phyloP scores from a whole-genome alignment of 352 stramenopile species.

The Phytophthora pinifolia region DNA sequence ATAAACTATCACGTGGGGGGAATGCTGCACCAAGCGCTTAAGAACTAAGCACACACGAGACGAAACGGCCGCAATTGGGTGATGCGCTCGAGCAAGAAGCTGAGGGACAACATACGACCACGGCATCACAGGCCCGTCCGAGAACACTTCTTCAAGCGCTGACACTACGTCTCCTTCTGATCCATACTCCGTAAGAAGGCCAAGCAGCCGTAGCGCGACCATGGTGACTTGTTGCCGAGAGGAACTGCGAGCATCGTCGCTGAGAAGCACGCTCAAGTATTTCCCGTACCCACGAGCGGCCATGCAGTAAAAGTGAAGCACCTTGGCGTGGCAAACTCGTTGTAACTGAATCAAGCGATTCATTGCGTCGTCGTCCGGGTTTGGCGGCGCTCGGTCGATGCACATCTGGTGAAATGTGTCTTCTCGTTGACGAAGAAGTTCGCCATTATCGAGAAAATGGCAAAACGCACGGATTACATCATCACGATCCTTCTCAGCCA shows the following conservation, averaged over 20 bases:
- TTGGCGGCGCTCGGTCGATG: slow-evolving; percentile 11
- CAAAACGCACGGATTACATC: slow-evolving; percentile 44
- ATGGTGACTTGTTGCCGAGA: slow-evolving; percentile 42
- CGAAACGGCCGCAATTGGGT: slow-evolving; percentile 55
- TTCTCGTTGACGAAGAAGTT: slow-evolving; percentile 36
- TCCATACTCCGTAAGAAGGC: slow-evolving; percentile 66
- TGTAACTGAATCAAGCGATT: slow-evolving; percentile 41
- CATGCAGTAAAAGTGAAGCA: slow-evolving; percentile 40
- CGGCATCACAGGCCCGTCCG: slow-evolving; percentile 45
- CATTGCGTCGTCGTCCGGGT: slow-evolving; percentile 16
- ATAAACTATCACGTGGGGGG: slow-evolving; percentile 73
- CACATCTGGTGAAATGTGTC: slow-evolving; percentile 42
- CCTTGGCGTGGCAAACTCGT: slow-evolving; percentile 29
- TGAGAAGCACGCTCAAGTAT: slow-evolving; percentile 28
- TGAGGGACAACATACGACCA: slow-evolving; percentile 78
- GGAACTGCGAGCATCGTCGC: slow-evolving; percentile 1
- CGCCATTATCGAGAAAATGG: slow-evolving; percentile 54
- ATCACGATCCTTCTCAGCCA: slow-evolving; percentile 33
- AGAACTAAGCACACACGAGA: slow-evolving; percentile 60
- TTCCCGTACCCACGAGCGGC: slow-evolving; percentile 46
- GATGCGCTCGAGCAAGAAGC: slow-evolving; percentile 60
- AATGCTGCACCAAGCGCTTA: slow-evolving; percentile 58
- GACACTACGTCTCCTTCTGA: slow-evolving; percentile 42
- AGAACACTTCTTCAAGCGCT: slow-evolving; percentile 48
- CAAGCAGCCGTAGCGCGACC: slow-evolving; percentile 61